Evolutionary conservation across 2,329 filamentous ascomycete genomes (phyloP), one percentile per base, ranked within the genome.

Genomic region (Sodiomyces alkalinus): DNA sequence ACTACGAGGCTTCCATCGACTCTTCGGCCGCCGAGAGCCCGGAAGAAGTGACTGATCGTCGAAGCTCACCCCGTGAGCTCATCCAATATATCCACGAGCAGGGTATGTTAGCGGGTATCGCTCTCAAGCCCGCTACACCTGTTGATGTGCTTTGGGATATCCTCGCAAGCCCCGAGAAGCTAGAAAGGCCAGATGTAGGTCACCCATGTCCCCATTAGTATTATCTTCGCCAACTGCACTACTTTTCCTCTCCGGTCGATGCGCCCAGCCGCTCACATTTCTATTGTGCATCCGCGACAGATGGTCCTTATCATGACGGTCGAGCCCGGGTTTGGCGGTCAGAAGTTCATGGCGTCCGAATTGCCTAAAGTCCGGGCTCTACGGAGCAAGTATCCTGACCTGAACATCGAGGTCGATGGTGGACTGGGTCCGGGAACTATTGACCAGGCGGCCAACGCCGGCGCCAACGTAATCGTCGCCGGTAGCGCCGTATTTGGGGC

Each of bases 261-360:
- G 20, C 8, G 7, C 20, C 12, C 7, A 20, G 15, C 18, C 11
- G 16, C 12, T 12, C 8, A 14, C 14, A 20, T 10, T 12, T 9
- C 13, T 14, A 18, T n/a, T 17, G 15, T n/a, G 17, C 13, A 23
- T 19, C 20, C 19, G 28, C 21, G 12, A 20, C 37, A 94, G 87
- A 98, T 98, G 90, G 85, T 93, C 20, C 74, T 98, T 12, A 71
- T 98, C 35, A 98, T 98, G 90, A 98, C 90, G 1, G 90, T 98
- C 23, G 73, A 98, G 56, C 90, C 90, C 24, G 90, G 90, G 25
- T 98, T 98, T 48, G 90, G 90, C 37, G 90, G 90, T 6, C 90
- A 98, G 51, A 94, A 93, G 49, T 98, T 98, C 64, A 96, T 96
- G 85, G 75, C 83, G 9, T 82, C 81, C 6, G 83, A 93, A 59